Evolutionary conservation across 208 protist genomes (phyloP).

Genomic region (Leishmania amazonensis): DNA sequence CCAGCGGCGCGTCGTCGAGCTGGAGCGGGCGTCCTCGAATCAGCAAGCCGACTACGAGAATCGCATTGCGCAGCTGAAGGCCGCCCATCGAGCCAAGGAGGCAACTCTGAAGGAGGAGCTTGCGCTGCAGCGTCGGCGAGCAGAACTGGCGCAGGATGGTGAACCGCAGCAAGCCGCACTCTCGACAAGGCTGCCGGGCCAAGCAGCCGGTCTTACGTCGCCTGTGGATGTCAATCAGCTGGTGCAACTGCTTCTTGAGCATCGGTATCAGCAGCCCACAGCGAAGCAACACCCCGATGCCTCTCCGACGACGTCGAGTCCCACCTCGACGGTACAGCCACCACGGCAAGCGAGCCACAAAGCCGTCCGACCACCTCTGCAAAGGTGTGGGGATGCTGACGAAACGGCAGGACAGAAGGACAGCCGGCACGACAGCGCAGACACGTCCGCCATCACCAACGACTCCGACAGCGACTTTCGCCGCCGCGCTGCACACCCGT

Average conservation of each 20-base stretch:
- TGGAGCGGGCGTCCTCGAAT: slow-evolving; percentile 15
- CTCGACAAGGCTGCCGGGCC: too few species aligned
- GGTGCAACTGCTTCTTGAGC: not conserved
- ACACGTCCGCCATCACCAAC: not conserved
- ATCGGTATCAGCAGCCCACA: not conserved
- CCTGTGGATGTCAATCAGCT: slow-evolving; percentile 1
- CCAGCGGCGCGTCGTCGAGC: slow-evolving; percentile 28
- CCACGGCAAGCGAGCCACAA: not conserved
- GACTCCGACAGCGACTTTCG: not conserved
- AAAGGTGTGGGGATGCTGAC: not conserved
- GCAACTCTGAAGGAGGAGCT: slow-evolving; percentile 34
- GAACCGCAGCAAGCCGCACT: not conserved
- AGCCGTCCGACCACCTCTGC: not conserved
- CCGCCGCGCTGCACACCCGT: not conserved
- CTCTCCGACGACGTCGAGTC: not conserved
- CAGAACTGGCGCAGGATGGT: not conserved
- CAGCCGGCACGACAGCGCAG: not conserved
- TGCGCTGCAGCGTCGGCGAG: slow-evolving; percentile 16
- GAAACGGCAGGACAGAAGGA: not conserved
- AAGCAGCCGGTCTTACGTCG: not conserved
- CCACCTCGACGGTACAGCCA: not conserved
- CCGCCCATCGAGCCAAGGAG: slow-evolving; percentile 29
- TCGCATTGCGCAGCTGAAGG: slow-evolving; percentile 32
- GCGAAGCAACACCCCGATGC: not conserved
- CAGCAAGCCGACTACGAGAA: slow-evolving; percentile 21